Evolutionary conservation across 2,329 filamentous ascomycete genomes (phyloP), one percentile per base, ranked within the genome.

Genomic region (Fusarium concolor): DNA sequence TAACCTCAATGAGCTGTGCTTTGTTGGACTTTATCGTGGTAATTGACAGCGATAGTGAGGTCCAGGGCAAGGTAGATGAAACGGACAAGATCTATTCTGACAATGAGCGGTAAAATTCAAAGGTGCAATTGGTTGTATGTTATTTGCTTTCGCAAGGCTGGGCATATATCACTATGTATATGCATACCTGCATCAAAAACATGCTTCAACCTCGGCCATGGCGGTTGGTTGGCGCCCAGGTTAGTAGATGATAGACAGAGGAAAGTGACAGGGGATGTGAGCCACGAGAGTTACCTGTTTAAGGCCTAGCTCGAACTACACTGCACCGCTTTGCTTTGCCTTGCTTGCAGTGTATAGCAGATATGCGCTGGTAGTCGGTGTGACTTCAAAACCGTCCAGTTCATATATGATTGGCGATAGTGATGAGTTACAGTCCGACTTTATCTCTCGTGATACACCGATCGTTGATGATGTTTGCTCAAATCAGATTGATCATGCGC

Each of bases 341-440:
- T 14, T 61, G 51, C 33, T 46, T 43, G 45, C 15, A 45, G 56
- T 28, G 52, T 42, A 59, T 49, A 43, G 35, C 66, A 62, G 66
- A 54, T 45, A 70, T 69, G 66, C 56, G 66, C 49, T 70, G 66
- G 66, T 62, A 43, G 47, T 67, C 45, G 24, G 52, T 56, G 56
- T 55, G 55, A 56, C 49, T 24, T 38, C 26, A 24, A 39, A 42
- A 44, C 20, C 39, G 26, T 22, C 37, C 44, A 46, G 28, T 33
- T 14, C n/a, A 46, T 22, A 22, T 22, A n/a, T 50, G 49, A 41
- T 46, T 46, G 38, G 31, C 26, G 43, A 26, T 44, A n/a, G 43
- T 61, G 6, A 31, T 31, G 11, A 26, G 26, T 26, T 26, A 3
- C 26, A 31, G 29, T 22, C 22, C n/a, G 37, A 33, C 37, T 49